A percentile compares a stretch with the other conserved stretches of the same genome.
Conservation (phyloP, 176 grass and related monocot species). For the Dendrocalamus sinicus region DNA sequence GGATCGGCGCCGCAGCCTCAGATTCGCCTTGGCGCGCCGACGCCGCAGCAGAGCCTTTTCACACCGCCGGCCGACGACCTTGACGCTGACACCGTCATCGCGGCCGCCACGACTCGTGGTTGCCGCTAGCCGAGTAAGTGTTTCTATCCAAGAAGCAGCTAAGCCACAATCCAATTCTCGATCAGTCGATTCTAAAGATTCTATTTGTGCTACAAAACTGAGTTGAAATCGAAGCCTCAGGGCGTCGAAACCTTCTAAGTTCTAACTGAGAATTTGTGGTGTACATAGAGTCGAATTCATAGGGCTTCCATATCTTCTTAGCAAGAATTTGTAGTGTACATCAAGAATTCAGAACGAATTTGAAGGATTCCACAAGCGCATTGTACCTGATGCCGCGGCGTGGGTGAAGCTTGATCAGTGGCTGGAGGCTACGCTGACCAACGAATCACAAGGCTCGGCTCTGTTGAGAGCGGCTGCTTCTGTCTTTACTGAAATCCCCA, state of each 20-base stretch:
- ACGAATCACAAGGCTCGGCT: conserved; percentile 85
- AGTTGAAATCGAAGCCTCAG: not conserved
- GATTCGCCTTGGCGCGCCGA: no score
- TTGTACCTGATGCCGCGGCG: not conserved
- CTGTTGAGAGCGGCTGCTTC: conserved; percentile 34
- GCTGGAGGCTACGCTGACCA: conserved; percentile 81
- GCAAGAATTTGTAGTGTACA: not conserved
- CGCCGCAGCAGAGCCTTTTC: no score
- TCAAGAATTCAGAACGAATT: not conserved
- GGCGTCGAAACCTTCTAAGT: not conserved
- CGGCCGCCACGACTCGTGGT: not conserved
- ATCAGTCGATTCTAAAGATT: not conserved
- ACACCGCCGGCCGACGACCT: no score
- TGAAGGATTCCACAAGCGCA: not conserved
- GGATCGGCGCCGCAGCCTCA: not conserved
- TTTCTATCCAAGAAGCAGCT: not conserved
- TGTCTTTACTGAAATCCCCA: no score
- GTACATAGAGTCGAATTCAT: not conserved
- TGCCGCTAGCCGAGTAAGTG: not conserved
- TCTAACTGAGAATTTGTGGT: not conserved
- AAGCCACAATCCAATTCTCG: not conserved
- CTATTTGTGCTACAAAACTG: not conserved
- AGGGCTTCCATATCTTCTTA: not conserved
- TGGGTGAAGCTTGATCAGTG: conserved; percentile 70
- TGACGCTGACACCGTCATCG: no score